Conservation (phyloP, 495 filamentous ascomycete genomes). For the Terfezia boudieri region DNA sequence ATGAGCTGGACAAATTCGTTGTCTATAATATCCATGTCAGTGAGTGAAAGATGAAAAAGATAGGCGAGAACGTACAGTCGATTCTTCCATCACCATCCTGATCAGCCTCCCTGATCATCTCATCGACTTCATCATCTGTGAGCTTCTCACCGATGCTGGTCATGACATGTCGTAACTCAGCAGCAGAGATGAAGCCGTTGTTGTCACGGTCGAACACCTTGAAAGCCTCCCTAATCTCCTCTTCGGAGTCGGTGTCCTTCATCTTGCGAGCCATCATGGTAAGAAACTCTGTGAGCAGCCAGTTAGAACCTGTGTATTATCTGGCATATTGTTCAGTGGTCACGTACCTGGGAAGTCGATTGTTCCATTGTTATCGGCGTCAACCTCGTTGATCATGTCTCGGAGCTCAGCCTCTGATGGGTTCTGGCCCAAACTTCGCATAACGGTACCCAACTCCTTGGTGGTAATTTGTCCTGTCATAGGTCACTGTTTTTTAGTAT, state of each 20-base stretch:
- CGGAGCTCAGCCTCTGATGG: slow-evolving; percentile 96
- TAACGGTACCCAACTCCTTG: slow-evolving; percentile 96
- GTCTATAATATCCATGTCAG: slow-evolving; percentile 37
- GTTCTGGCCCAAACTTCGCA: slow-evolving; percentile 99
- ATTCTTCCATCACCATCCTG: slow-evolving; percentile 96
- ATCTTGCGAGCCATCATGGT: slow-evolving; percentile 99
- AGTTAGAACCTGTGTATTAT: background rate
- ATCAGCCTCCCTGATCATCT: slow-evolving; percentile 99
- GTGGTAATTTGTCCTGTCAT: slow-evolving; percentile 87
- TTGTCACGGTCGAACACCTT: slow-evolving; percentile 99
- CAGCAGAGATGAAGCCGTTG: slow-evolving; percentile 97
- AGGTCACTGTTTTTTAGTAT: background rate
- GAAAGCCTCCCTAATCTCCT: slow-evolving; percentile 71
- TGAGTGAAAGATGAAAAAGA: background rate
- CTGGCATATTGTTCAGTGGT: background rate
- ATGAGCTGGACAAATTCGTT: slow-evolving; percentile 99
- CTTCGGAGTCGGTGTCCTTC: slow-evolving; percentile 99
- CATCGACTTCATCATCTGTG: slow-evolving; percentile 97
- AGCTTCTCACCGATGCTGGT: slow-evolving; percentile 98
- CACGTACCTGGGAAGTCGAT: slow-evolving; percentile 90
- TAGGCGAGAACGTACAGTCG: slow-evolving; percentile 45
- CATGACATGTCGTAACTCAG: slow-evolving; percentile 97
- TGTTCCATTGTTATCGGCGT: slow-evolving; percentile 98
- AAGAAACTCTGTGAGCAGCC: slow-evolving; percentile 51
- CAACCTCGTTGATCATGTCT: slow-evolving; percentile 99